A percentile compares a stretch with the other conserved stretches of the same genome.
Conservation (phyloP, 352 stramenopile species). For the Phytopythium aichiense region DNA sequence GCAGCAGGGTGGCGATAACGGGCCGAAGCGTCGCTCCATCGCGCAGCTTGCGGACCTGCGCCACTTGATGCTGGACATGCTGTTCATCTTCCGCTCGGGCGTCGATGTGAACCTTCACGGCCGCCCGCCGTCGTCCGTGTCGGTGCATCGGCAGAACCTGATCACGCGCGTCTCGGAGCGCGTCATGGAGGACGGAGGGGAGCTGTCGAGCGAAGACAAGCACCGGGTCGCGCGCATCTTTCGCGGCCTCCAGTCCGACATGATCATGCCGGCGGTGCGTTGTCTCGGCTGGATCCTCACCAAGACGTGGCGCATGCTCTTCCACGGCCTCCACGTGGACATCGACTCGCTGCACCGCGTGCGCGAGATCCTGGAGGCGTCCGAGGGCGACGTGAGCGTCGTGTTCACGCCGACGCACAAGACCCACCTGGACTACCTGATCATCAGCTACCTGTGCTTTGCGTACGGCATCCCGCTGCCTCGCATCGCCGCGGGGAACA, state of each 20-base stretch:
- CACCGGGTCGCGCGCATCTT: slow-evolving; percentile 58
- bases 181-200: background rate
- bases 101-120: slow-evolving; percentile 49
- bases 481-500: slow-evolving; percentile 84
- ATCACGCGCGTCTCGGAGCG: slow-evolving; percentile 26
- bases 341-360: slow-evolving; percentile 57
- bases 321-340: slow-evolving; percentile 68
- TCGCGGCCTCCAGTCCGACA: slow-evolving; percentile 59
- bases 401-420: slow-evolving; percentile 88
- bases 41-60: slow-evolving; percentile 42
- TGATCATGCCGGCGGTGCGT: slow-evolving; percentile 69
- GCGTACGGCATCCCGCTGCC: slow-evolving; percentile 83
- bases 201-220: slow-evolving; percentile 20
- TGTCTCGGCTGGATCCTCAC: slow-evolving; percentile 75
- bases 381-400: slow-evolving; percentile 56
- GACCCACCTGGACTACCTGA: slow-evolving; percentile 88
- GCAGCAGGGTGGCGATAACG: slow-evolving; percentile 4
- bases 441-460: slow-evolving; percentile 89
- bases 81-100: slow-evolving; percentile 61
- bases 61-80: slow-evolving; percentile 54
- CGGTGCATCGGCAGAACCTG: slow-evolving; percentile 40
- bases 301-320: slow-evolving; percentile 77
- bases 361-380: slow-evolving; percentile 40
- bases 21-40: slow-evolving; percentile 23
- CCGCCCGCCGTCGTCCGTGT: slow-evolving; percentile 29